phyloP scores from a whole-genome alignment of 2,329 filamentous ascomycete genomes.

The Metarhizium sp. region DNA sequence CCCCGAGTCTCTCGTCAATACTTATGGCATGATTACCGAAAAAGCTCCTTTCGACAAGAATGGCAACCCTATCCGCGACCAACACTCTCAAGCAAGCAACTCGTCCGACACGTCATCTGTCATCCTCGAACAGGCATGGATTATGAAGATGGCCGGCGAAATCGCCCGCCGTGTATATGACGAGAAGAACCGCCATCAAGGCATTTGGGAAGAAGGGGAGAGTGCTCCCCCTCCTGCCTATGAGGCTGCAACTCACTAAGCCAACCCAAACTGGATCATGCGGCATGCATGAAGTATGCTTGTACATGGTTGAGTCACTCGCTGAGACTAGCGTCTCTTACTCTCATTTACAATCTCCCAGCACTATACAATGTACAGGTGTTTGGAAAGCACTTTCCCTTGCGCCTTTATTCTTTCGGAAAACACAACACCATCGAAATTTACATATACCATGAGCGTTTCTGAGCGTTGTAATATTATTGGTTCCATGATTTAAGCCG shows the following conservation, averaged over 20 bases:
- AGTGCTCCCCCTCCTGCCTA: conserved; percentile 54
- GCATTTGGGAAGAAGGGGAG: conserved; percentile 39
- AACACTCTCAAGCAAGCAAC: conserved; percentile 15
- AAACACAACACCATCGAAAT: background rate
- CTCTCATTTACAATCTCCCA: conserved; percentile 7
- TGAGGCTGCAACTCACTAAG: conserved; percentile 32
- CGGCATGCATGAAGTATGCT: background rate
- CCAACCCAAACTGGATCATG: background rate
- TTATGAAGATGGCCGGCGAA: conserved; percentile 88
- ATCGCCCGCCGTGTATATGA: conserved; percentile 82
- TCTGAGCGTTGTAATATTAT: background rate
- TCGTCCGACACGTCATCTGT: conserved; percentile 42
- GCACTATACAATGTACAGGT: conserved; percentile 4
- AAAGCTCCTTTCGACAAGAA: conserved; percentile 20
- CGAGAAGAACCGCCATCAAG: conserved; percentile 53
- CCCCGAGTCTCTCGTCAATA: conserved; percentile 5
- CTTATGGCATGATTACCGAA: conserved; percentile 7
- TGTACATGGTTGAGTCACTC: background rate
- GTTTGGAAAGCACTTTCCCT: background rate
- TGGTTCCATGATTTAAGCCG: background rate
- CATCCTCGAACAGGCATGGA: conserved; percentile 75
- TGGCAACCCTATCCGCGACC: conserved; percentile 19
- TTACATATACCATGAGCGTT: background rate
- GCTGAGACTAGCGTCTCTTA: background rate
- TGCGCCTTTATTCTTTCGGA: conserved; percentile 3